Base-by-base conservation (phyloP, 2,329 filamentous ascomycete species). In the Phialemoniopsis sp. region DNA sequence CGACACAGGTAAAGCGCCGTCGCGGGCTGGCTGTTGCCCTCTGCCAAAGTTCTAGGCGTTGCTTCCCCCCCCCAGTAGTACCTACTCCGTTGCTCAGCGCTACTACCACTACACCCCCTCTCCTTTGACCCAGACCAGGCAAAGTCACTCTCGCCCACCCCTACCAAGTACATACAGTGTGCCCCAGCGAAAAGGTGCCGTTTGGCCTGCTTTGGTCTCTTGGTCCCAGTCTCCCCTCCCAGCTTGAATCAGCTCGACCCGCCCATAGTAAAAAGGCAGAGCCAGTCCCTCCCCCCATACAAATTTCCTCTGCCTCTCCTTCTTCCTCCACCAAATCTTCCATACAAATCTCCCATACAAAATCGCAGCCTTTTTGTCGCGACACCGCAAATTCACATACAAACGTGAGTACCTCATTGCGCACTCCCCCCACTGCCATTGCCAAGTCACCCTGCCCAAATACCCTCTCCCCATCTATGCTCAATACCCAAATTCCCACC, bases 201-300 rank as follows among this genome's bases (percentile, higher is more conserved):
- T 38, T 32, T 37, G 21, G 37, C 19, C 40, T 26, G 21, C 21
- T 26, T 26, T 26, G 21, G 21, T 26, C 21, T 26, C 6, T 26
- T 10, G n/a, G 6, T 26, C 6, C 21, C 21, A 10, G 6, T 26
- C 10, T 26, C 21, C 21, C 51, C 49, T 59, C 58, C 63, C 57
- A 56, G 55, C 70, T 65, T 51, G 73, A 78, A 79, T 78, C 74
- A 78, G 70, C 10, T 26, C 21, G 21, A 10, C 72, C 72, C 63
- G 54, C 70, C 69, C 74, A 74, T 73, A 77, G 74, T 79, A 78
- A 80, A 80, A 80, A 78, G 73, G 72, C 39, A 39, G 68, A 67
- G 67, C 67, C 66, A 64, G 64, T 65, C 66, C 63, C 62, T 66
- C 65, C 66, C 68, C 70, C 70, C 71, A 70, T 73, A 73, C 71